Percentiles rank a stretch among this genome's conserved stretches.
Evolutionary conservation across 768 basidiomycete genomes (phyloP).

Genomic region (Mycena olivaceomarginata): DNA sequence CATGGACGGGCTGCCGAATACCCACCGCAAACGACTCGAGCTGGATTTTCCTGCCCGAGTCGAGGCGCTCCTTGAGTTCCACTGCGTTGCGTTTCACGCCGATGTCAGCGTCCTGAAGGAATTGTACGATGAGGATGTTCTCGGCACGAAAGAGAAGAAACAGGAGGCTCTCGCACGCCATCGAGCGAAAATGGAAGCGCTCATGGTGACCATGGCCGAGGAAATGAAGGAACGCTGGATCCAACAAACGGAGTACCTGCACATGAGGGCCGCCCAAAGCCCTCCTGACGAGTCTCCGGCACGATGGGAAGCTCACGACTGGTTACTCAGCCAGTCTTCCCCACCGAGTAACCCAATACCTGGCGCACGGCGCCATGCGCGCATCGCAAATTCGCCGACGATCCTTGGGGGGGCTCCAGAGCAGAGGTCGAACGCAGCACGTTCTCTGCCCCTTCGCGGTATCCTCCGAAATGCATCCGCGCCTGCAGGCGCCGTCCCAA

Average conservation of each 20-base stretch:
- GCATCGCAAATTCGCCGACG: slow-evolving; percentile 23
- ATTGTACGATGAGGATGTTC: slow-evolving; percentile 33
- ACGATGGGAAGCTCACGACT: not conserved
- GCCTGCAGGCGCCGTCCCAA: not conserved
- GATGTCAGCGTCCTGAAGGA: slow-evolving; percentile 40
- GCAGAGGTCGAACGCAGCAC: not conserved
- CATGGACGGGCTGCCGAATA: slow-evolving; percentile 22
- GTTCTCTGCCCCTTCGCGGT: slow-evolving; percentile 13
- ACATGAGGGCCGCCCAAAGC: not conserved
- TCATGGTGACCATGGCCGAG: slow-evolving; percentile 20
- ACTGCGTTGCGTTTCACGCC: slow-evolving; percentile 42
- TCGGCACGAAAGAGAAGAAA: slow-evolving; percentile 9
- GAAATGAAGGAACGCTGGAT: slow-evolving; percentile 25
- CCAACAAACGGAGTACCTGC: slow-evolving; percentile 21
- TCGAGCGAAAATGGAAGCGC: slow-evolving; percentile 31
- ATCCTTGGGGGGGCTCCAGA: not conserved
- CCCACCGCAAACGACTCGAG: slow-evolving; percentile 28
- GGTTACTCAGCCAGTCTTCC: not conserved
- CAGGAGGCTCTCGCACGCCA: slow-evolving; percentile 25
- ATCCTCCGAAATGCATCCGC: slow-evolving; percentile 23
- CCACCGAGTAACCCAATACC: not conserved
- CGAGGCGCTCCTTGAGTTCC: slow-evolving; percentile 42
- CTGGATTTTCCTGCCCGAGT: slow-evolving; percentile 36
- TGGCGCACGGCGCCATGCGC: slow-evolving; percentile 5
- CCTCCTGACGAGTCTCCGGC: not conserved